These are phyloP conservation scores for Aspergillus steynii DNA, from an alignment of 495 filamentous ascomycete species.

Conservation along the genomic window DNA sequence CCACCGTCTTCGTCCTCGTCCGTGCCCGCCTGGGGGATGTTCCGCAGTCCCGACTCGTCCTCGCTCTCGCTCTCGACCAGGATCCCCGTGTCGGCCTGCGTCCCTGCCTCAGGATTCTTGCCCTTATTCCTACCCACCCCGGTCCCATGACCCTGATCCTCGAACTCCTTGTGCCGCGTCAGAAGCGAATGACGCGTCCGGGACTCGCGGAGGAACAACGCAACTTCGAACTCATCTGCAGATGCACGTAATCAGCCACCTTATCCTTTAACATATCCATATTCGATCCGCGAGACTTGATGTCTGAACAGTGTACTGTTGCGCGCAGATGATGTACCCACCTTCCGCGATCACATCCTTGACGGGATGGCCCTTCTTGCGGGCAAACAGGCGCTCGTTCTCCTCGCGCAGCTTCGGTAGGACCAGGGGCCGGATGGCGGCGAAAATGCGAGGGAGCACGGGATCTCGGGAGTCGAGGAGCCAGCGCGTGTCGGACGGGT, in stretches of 20 bases:
- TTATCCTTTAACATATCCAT: not conserved
- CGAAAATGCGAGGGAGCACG: constrained; percentile 77
- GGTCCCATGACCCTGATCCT: constrained; percentile 49
- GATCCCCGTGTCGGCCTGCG: constrained; percentile 34
- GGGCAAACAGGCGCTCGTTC: constrained; percentile 58
- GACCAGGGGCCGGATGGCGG: constrained; percentile 78
- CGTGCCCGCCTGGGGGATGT: constrained; percentile 35
- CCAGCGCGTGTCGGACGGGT: constrained; percentile 81
- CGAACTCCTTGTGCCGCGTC: constrained; percentile 74
- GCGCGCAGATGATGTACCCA: constrained; percentile 30
- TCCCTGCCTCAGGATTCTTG: constrained; percentile 42
- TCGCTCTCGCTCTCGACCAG: constrained; percentile 47
- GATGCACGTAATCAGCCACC: constrained; percentile 3
- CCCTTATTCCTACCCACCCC: not conserved
- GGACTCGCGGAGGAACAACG: constrained; percentile 87
- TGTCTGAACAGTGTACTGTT: too few relatives aligned
- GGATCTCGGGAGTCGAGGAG: constrained; percentile 68
- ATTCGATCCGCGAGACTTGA: too few relatives aligned
- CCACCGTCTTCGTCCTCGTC: constrained; percentile 16
- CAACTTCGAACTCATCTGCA: constrained; percentile 91
- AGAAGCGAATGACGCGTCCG: constrained; percentile 86
- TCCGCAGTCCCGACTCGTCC: constrained; percentile 30
- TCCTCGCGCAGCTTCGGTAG: constrained; percentile 90
- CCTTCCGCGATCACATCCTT: constrained; percentile 88
- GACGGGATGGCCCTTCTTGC: constrained; percentile 70